Evolutionary conservation across 768 basidiomycete genomes (phyloP).

Genomic region (Tulasnella sp.): DNA sequence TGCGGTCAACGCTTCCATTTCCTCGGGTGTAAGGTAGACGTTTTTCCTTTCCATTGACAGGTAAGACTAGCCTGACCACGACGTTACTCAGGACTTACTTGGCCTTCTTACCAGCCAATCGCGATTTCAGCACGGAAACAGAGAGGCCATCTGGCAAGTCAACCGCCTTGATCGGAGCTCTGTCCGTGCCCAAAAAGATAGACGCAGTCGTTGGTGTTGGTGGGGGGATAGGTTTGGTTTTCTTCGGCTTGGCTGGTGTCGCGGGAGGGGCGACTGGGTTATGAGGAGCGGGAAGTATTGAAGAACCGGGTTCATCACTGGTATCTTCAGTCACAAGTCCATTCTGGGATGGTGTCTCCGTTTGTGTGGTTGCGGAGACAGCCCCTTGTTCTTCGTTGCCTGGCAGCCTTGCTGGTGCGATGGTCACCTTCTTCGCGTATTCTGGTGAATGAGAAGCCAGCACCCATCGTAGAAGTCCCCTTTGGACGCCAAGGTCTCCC

Average conservation of each 20-base stretch:
- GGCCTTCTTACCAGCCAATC: slow-evolving; percentile 55
- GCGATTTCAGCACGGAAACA: slow-evolving; percentile 41
- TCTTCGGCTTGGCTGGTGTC: slow-evolving; percentile 21
- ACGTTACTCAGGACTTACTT: slow-evolving; percentile 37
- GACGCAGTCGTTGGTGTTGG: slow-evolving; percentile 27
- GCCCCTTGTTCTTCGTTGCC: slow-evolving; percentile 7
- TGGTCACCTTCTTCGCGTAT: slow-evolving; percentile 6
- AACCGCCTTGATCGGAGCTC: not conserved
- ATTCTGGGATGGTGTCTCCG: not conserved
- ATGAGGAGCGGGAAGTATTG: slow-evolving; percentile 14
- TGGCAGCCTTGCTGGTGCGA: slow-evolving; percentile 4
- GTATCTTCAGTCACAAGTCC: not conserved
- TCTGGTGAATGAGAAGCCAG: slow-evolving; percentile 23
- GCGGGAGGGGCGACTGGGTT: slow-evolving; percentile 20
- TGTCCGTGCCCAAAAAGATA: not conserved
- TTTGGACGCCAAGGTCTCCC: slow-evolving; percentile 72
- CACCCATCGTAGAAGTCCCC: slow-evolving; percentile 27
- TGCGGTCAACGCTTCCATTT: slow-evolving; percentile 69
- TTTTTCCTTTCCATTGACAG: slow-evolving; percentile 35
- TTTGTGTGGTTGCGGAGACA: not conserved
- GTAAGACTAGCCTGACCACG: slow-evolving; percentile 12
- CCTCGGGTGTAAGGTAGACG: slow-evolving; percentile 60
- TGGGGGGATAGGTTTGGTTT: slow-evolving; percentile 22
- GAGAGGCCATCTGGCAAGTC: slow-evolving; percentile 50
- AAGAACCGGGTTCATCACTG: slow-evolving; percentile 3